A percentile compares a stretch with the other conserved stretches of the same genome.
phyloP scores from a whole-genome alignment of 768 basidiomycete genomes.

The Termitomyces sp. region DNA sequence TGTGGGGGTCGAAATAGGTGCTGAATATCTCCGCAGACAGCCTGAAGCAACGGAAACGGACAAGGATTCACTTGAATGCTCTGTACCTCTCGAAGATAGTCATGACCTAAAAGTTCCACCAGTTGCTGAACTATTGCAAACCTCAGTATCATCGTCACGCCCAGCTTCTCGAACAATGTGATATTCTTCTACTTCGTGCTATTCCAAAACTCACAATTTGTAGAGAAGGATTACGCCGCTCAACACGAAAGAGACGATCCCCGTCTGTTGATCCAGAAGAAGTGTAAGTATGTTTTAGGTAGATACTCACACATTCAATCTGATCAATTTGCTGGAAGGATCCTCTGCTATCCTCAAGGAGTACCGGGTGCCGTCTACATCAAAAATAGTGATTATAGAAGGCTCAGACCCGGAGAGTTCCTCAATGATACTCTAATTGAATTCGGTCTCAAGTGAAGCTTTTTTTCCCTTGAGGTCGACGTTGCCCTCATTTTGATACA shows the following conservation, averaged over 20 bases:
- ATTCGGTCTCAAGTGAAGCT: constrained; percentile 83
- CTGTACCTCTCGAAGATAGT: constrained; percentile 1
- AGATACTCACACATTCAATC: neutral
- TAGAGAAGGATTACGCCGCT: constrained; percentile 4
- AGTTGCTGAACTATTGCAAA: neutral
- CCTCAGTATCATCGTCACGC: constrained; percentile 2
- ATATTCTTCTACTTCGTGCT: neutral
- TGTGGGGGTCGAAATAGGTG: neutral
- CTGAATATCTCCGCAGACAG: neutral
- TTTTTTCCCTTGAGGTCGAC: neutral
- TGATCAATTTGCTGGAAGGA: constrained; percentile 32
- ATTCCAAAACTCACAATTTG: neutral
- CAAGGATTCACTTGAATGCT: neutral
- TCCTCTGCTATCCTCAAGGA: constrained; percentile 69
- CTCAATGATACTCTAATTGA: constrained; percentile 97
- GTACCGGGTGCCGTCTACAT: constrained; percentile 75
- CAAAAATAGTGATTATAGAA: constrained; percentile 68
- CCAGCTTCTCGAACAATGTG: constrained; percentile 5
- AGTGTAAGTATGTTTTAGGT: constrained; percentile 38
- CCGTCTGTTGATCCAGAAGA: constrained; percentile 49
- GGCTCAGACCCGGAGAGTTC: constrained; percentile 76
- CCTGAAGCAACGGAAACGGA: neutral
- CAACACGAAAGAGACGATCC: constrained; percentile 15
- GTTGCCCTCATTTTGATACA: neutral
- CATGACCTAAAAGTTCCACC: constrained; percentile 8